These are phyloP conservation scores for Dactylorhiza incarnata DNA, from an alignment of 106 monocot species.

Conservation along the genomic window DNA sequence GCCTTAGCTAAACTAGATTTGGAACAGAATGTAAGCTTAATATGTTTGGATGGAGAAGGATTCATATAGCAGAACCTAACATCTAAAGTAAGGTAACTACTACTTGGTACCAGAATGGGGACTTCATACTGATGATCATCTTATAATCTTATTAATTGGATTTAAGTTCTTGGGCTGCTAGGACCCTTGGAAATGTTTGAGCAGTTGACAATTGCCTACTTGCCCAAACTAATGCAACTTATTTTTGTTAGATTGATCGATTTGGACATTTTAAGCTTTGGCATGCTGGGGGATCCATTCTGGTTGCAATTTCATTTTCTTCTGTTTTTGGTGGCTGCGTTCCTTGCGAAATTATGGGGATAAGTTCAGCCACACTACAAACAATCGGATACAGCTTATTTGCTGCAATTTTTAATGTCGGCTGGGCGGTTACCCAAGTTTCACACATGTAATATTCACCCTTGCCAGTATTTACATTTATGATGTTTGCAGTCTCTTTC, in stretches of 20 bases:
- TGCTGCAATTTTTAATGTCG: slow-evolving; percentile 87
- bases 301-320: slow-evolving; percentile 89
- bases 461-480: not conserved
- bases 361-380: slow-evolving; percentile 36
- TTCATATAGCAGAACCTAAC: not conserved
- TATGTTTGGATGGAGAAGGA: not conserved
- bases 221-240: not conserved
- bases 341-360: slow-evolving; percentile 52
- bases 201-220: not conserved
- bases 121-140: not conserved
- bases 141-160: not conserved
- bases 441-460: slow-evolving; percentile 71
- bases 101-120: not conserved
- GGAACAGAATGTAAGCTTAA: not conserved
- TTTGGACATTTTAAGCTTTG: slow-evolving; percentile 91
- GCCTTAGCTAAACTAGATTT: not conserved
- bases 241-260: slow-evolving; percentile 59
- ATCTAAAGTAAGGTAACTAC: not conserved
- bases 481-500: not conserved
- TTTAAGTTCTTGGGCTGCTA: not conserved
- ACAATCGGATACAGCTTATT: slow-evolving; percentile 88
- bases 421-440: slow-evolving; percentile 93
- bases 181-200: not conserved
- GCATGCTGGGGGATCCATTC: slow-evolving; percentile 78
- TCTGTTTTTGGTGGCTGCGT: slow-evolving; percentile 91